These are phyloP conservation scores for Chalciporus sphaerocephalus DNA, from an alignment of 768 basidiomycete species.

Conservation along the genomic window DNA sequence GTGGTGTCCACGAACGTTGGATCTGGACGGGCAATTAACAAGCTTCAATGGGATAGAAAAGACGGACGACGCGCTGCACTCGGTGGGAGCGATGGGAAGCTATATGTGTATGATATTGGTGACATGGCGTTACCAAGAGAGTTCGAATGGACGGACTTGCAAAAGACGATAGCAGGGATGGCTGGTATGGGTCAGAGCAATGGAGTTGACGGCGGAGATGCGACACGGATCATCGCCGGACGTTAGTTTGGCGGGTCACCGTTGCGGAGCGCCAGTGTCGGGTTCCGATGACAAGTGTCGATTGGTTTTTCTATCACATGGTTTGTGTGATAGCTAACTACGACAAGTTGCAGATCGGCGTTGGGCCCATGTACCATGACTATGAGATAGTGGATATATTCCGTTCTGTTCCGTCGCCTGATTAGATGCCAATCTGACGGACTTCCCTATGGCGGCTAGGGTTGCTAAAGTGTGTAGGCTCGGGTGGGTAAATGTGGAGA, in stretches of 20 bases:
- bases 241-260: slow-evolving; percentile 25
- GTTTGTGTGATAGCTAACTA: too few species aligned
- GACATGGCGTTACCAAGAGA: slow-evolving; percentile 87
- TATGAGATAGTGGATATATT: too few species aligned
- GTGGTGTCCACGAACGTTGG: slow-evolving; percentile 82
- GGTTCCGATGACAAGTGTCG: neutral
- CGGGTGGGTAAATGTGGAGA: neutral
- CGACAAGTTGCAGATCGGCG: too few species aligned
- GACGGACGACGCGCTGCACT: slow-evolving; percentile 87
- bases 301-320: neutral
- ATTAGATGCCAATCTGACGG: neutral
- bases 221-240: slow-evolving; percentile 32
- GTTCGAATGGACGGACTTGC: slow-evolving; percentile 90
- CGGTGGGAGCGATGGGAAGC: slow-evolving; percentile 86
- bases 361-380: too few species aligned
- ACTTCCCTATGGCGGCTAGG: too few species aligned
- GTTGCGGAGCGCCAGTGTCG: slow-evolving; percentile 11
- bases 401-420: neutral
- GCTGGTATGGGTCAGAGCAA: slow-evolving; percentile 44
- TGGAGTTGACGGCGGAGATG: slow-evolving; percentile 31
- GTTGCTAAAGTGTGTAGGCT: too few species aligned
- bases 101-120: slow-evolving; percentile 94
- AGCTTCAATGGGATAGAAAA: slow-evolving; percentile 90
- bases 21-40: slow-evolving; percentile 84
- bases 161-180: slow-evolving; percentile 77